Conservation (phyloP, 805 yeast species). For the Teunomyces cretensis region DNA sequence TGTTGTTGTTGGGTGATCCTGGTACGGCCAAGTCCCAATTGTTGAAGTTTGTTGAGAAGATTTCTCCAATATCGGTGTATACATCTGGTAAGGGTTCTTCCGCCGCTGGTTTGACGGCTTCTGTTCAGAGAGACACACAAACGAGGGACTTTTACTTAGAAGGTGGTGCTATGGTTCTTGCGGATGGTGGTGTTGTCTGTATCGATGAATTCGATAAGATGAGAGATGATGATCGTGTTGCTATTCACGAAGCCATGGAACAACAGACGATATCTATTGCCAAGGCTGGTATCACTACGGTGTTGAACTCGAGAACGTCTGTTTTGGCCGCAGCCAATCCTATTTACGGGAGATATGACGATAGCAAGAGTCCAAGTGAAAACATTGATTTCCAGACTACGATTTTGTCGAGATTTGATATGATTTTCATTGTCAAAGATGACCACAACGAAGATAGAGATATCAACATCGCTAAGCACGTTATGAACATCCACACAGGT, state of each 20-base stretch:
- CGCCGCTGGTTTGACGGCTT: slow-evolving; percentile 98
- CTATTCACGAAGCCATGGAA: slow-evolving; percentile 99
- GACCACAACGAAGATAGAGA: slow-evolving; percentile 87
- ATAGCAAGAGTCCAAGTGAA: slow-evolving; percentile 94
- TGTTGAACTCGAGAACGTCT: slow-evolving; percentile 91
- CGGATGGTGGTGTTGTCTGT: slow-evolving; percentile 99
- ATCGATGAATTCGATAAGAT: slow-evolving; percentile 99
- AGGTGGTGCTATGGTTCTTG: slow-evolving; percentile 99
- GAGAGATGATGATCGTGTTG: slow-evolving; percentile 98
- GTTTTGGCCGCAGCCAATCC: slow-evolving; percentile 99
- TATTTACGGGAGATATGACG: slow-evolving; percentile 93
- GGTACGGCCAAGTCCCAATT: slow-evolving; percentile 98
- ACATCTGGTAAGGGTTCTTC: slow-evolving; percentile 99
- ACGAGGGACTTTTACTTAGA: slow-evolving; percentile 93
- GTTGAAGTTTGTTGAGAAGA: slow-evolving; percentile 91
- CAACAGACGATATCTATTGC: slow-evolving; percentile 99
- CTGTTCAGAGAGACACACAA: slow-evolving; percentile 87
- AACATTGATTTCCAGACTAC: slow-evolving; percentile 98
- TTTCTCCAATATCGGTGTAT: slow-evolving; percentile 90
- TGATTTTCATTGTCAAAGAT: slow-evolving; percentile 96
- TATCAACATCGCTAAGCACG: slow-evolving; percentile 88
- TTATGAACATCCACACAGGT: slow-evolving; percentile 91
- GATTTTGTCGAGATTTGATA: slow-evolving; percentile 93
- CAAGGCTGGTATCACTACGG: slow-evolving; percentile 97
- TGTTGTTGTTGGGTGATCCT: slow-evolving; percentile 92